phyloP scores from a whole-genome alignment of 1,284 basidiomycete species.

The Papiliotrema fonsecae region DNA sequence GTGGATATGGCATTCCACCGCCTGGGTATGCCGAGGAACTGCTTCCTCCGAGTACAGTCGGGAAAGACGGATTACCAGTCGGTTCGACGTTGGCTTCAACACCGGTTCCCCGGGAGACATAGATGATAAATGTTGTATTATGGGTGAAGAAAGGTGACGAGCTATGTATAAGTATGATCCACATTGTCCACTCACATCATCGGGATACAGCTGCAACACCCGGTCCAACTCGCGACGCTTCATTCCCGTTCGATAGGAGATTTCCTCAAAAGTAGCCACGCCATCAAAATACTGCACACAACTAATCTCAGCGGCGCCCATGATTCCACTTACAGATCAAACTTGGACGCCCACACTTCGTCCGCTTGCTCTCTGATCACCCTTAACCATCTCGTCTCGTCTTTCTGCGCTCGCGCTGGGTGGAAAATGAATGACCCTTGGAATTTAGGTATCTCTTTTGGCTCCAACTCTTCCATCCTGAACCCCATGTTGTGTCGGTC shows the following conservation, averaged over 20 bases:
- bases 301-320: conserved; percentile 11
- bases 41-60: not conserved
- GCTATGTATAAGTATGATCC: conserved; percentile 12
- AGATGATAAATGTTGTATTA: conserved; percentile 36
- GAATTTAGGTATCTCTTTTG: conserved; percentile 27
- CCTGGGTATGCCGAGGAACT: not conserved
- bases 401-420: conserved; percentile 40
- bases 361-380: conserved; percentile 35
- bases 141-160: conserved; percentile 40
- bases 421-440: conserved; percentile 34
- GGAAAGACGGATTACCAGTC: not conserved
- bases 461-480: conserved; percentile 21
- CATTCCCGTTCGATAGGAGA: conserved; percentile 43
- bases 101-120: conserved; percentile 8
- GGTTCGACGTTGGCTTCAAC: not conserved
- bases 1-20: conserved; percentile 9
- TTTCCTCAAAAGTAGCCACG: conserved; percentile 43
- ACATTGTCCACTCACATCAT: conserved; percentile 32
- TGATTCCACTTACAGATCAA: conserved; percentile 35
- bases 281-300: conserved; percentile 47
- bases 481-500: conserved; percentile 18
- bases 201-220: conserved; percentile 33
- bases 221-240: conserved; percentile 36
- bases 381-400: conserved; percentile 43
- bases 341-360: conserved; percentile 37